phyloP scores from a whole-genome alignment of 1,284 basidiomycete genomes.

The Trichosporon inkin region DNA sequence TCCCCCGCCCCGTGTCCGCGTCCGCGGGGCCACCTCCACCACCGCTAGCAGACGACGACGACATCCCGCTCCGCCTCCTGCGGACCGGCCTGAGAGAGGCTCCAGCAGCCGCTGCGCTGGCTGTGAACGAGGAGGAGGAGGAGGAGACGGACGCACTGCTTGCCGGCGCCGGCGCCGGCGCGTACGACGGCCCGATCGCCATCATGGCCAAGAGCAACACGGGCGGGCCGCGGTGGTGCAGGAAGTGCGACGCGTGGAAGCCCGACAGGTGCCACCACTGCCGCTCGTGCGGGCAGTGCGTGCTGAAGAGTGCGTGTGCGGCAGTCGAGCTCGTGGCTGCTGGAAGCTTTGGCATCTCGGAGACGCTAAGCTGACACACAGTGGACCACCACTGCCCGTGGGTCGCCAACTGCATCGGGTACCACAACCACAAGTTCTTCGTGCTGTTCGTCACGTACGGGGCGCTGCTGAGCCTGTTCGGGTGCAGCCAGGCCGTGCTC shows the following conservation, averaged over 20 bases:
- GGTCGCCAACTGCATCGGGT: constrained; percentile 77
- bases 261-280: constrained; percentile 83
- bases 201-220: constrained; percentile 39
- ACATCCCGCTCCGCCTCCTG: constrained; percentile 34
- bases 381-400: constrained; percentile 83
- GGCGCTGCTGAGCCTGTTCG: constrained; percentile 63
- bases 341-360: neutral
- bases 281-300: constrained; percentile 67
- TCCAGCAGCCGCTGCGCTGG: constrained; percentile 16
- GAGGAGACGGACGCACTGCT: constrained; percentile 16
- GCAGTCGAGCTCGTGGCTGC: constrained; percentile 27
- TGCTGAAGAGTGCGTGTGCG: constrained; percentile 71
- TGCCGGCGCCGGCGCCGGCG: constrained; percentile 13
- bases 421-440: constrained; percentile 80
- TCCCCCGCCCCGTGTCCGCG: too few species aligned
- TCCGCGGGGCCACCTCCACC: neutral
- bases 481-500: constrained; percentile 57
- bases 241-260: constrained; percentile 55
- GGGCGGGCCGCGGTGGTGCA: constrained; percentile 44
- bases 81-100: constrained; percentile 16
- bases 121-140: constrained; percentile 7
- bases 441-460: constrained; percentile 71
- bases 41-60: constrained; percentile 25
- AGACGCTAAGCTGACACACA: constrained; percentile 19
- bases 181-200: neutral